These are phyloP conservation scores for Candida namnaoensis DNA, from an alignment of 805 yeast genomes.

Conservation along the genomic window DNA sequence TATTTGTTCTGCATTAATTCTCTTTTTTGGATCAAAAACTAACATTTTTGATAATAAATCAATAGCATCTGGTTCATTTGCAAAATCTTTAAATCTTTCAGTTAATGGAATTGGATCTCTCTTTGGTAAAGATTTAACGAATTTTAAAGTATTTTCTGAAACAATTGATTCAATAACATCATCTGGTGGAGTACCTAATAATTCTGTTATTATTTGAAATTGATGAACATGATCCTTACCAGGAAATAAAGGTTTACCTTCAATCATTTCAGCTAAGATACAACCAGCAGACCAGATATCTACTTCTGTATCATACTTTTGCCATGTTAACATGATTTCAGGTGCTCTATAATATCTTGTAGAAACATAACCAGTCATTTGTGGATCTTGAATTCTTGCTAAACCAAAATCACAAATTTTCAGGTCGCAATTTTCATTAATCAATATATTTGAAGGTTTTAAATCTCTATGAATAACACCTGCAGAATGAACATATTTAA, in stretches of 20 bases:
- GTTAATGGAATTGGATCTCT: constrained; percentile 86
- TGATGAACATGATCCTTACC: constrained; percentile 99
- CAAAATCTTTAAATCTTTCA: constrained; percentile 58
- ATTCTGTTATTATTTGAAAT: constrained; percentile 92
- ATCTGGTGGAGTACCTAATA: constrained; percentile 91
- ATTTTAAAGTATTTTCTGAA: constrained; percentile 88
- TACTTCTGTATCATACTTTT: constrained; percentile 91
- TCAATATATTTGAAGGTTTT: constrained; percentile 76
- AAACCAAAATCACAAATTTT: constrained; percentile 92
- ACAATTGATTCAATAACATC: constrained; percentile 96
- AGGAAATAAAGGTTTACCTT: constrained; percentile 94
- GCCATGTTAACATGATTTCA: constrained; percentile 98
- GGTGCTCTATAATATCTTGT: constrained; percentile 97
- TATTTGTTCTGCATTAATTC: constrained; percentile 89
- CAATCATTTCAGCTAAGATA: constrained; percentile 95
- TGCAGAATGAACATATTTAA: constrained; percentile 85
- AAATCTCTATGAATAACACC: constrained; percentile 88
- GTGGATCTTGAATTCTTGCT: constrained; percentile 96
- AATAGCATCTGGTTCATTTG: constrained; percentile 77
- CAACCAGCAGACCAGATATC: constrained; percentile 99
- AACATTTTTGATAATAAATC: constrained; percentile 85
- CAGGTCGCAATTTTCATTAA: constrained; percentile 85
- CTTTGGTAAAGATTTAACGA: constrained; percentile 88
- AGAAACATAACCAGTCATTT: constrained; percentile 97
- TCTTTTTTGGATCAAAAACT: constrained; percentile 88